A percentile compares a stretch with the other conserved stretches of the same genome.
Evolutionary conservation across 73 alveolate genomes (phyloP).

Genomic region (Paramecium biaurelia): DNA sequence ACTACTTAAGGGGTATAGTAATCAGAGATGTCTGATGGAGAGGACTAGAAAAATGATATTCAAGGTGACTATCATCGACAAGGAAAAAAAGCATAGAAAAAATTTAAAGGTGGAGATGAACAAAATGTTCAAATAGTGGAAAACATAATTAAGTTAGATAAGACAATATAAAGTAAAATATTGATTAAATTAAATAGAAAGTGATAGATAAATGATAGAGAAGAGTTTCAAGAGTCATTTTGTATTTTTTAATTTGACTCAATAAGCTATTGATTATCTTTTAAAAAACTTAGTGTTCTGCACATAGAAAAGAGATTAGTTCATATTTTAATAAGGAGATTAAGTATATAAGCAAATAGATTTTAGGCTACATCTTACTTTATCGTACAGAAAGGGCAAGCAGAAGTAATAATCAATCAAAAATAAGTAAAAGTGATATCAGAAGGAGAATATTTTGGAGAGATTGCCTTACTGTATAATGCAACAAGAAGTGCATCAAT

Average conservation of each 20-base stretch:
- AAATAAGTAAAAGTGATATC: neutral
- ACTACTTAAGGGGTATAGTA: neutral
- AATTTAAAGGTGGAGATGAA: constrained; percentile 41
- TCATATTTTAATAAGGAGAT: constrained; percentile 43
- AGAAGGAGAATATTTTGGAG: constrained; percentile 96
- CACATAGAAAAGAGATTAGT: neutral
- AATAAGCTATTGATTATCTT: neutral
- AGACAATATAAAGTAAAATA: neutral
- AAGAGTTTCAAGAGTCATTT: constrained; percentile 35
- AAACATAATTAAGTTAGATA: neutral
- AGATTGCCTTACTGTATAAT: constrained; percentile 93
- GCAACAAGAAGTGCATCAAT: constrained; percentile 97
- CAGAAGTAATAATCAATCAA: neutral
- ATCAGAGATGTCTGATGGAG: neutral
- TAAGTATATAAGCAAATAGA: neutral
- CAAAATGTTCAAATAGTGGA: neutral
- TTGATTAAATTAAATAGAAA: neutral
- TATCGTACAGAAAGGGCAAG: neutral
- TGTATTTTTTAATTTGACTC: constrained; percentile 18
- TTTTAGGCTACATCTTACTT: constrained; percentile 30
- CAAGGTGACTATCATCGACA: neutral
- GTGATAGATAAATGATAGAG: neutral
- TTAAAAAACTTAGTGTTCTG: neutral
- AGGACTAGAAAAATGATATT: constrained; percentile 11
- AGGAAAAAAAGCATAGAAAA: constrained; percentile 25